phyloP scores from a whole-genome alignment of 306 rosid species.

The Fragaria ananassa region DNA sequence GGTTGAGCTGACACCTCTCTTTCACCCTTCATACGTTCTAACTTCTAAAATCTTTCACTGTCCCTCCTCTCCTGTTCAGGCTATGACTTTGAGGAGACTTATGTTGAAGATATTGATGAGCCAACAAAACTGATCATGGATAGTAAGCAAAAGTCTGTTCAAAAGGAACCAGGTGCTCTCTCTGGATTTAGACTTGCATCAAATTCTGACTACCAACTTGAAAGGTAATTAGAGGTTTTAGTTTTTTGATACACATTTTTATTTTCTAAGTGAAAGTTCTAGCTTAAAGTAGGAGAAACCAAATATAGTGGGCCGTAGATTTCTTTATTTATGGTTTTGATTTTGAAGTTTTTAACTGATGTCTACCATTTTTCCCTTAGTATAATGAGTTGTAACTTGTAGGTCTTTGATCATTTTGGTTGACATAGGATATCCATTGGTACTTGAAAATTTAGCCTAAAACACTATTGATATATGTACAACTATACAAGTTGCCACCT shows the following conservation, averaged over 20 bases:
- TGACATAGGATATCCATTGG: neutral
- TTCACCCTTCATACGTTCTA: neutral
- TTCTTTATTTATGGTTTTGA: neutral
- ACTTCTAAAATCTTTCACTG: neutral
- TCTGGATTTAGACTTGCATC: conserved; percentile 79
- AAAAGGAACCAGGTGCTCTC: conserved; percentile 51
- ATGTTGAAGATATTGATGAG: conserved; percentile 73
- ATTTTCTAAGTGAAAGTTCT: neutral
- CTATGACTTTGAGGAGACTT: conserved; percentile 68
- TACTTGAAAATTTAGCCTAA: neutral
- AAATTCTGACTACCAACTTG: conserved; percentile 68
- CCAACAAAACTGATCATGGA: conserved; percentile 56
- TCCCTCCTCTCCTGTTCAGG: conserved; percentile 40
- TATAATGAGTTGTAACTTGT: neutral
- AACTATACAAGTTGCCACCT: neutral
- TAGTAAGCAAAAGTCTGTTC: conserved; percentile 42
- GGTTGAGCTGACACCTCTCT: neutral
- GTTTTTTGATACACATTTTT: neutral
- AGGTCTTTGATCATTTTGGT: neutral
- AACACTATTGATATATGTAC: neutral
- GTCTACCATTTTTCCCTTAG: neutral
- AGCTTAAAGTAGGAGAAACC: neutral
- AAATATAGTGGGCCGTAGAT: neutral
- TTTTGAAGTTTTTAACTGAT: neutral
- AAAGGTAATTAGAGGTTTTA: conserved; percentile 51